Evolutionary conservation across 768 basidiomycete species (phyloP).

Genomic region (Termitomyces sp.): DNA sequence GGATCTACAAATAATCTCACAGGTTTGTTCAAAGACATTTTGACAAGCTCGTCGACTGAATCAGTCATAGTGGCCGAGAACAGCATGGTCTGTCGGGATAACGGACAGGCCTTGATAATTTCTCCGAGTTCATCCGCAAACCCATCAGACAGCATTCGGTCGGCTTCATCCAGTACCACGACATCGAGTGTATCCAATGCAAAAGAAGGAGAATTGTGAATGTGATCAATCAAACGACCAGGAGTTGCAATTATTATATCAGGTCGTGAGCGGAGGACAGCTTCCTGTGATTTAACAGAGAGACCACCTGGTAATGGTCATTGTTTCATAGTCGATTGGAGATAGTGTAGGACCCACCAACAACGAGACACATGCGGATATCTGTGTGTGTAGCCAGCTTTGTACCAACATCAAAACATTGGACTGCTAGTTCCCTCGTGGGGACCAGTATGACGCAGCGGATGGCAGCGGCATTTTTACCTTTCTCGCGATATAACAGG

Average conservation of each 20-base stretch:
- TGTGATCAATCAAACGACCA: conserved; percentile 95
- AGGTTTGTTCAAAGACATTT: conserved; percentile 89
- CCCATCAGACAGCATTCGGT: conserved; percentile 94
- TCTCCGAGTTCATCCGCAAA: conserved; percentile 94
- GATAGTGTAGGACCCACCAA: conserved; percentile 51
- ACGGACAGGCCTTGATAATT: conserved; percentile 88
- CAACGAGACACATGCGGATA: conserved; percentile 85
- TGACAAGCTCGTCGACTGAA: conserved; percentile 89
- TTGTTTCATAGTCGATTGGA: conserved; percentile 6
- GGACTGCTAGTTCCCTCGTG: conserved; percentile 93
- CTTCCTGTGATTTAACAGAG: conserved; percentile 90
- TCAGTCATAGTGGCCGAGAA: conserved; percentile 99
- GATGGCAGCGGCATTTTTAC: conserved; percentile 80
- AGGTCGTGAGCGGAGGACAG: conserved; percentile 77
- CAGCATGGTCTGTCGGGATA: conserved; percentile 92
- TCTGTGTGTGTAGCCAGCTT: conserved; percentile 87
- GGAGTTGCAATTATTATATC: conserved; percentile 97
- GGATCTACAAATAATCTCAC: conserved; percentile 95
- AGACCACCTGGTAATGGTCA: conserved; percentile 64
- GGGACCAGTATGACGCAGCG: conserved; percentile 92
- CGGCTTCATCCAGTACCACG: conserved; percentile 94
- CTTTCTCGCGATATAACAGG: conserved; percentile 86
- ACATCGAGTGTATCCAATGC: conserved; percentile 90
- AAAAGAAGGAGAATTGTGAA: conserved; percentile 93
- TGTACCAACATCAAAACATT: conserved; percentile 89